Evolutionary conservation across 2,329 filamentous ascomycete species (phyloP).

Genomic region (Alternaria metachromatica): DNA sequence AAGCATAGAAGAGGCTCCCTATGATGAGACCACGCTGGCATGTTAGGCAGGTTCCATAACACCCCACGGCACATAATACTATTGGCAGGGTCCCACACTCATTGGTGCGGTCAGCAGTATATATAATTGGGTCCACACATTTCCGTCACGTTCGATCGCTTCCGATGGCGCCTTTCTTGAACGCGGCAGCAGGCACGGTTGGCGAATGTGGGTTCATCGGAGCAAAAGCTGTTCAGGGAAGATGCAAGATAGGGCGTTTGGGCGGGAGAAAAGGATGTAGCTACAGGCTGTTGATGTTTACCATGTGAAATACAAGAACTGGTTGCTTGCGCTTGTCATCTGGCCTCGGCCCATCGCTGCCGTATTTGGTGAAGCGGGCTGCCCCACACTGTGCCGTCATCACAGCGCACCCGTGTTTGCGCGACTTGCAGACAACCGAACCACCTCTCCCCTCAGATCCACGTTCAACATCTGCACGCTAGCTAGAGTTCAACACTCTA

Average conservation of each 20-base stretch:
- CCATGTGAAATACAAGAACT: background rate
- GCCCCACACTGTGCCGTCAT: conserved; percentile 17
- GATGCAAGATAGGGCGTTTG: background rate
- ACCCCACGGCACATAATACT: conserved; percentile 1
- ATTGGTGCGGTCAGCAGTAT: conserved; percentile 1
- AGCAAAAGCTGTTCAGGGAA: background rate
- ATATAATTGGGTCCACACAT: background rate
- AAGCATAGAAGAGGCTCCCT: conserved; percentile 25
- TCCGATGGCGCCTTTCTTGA: background rate
- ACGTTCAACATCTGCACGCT: conserved; percentile 32
- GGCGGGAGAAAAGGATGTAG: background rate
- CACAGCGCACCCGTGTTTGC: conserved; percentile 6
- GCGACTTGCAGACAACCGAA: conserved; percentile 4
- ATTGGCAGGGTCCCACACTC: background rate
- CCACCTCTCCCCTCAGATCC: conserved; percentile 14
- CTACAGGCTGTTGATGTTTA: background rate
- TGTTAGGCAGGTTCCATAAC: background rate
- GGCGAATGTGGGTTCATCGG: background rate
- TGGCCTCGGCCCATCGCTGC: conserved; percentile 9
- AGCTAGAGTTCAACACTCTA: conserved; percentile 48
- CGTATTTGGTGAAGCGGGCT: conserved; percentile 3
- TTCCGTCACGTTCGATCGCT: conserved; percentile 7
- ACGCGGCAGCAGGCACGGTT: background rate
- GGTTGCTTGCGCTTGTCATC: background rate
- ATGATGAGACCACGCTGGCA: conserved; percentile 16